Evolutionary conservation across 345 rosid species (phyloP), one percentile per base, ranked within the genome.

Genomic region (Eucalyptus polyanthemos): DNA sequence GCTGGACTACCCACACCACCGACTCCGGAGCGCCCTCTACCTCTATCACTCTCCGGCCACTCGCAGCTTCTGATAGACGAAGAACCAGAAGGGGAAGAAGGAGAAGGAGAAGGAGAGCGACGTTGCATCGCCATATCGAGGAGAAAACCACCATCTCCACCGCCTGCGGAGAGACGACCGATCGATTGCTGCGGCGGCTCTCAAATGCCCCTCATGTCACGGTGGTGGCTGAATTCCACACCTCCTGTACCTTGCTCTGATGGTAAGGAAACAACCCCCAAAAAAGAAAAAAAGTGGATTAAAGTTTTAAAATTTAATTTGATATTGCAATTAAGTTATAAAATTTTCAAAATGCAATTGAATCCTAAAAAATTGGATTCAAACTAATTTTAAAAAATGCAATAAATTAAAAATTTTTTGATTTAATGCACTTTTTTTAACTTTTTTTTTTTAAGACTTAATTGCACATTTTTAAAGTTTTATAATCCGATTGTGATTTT

Each of bases 1-100:
- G 94, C 93, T 98, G 99, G 91, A 98, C 99, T 58, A 93, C 94
- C 99, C 98, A 97, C 47, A 95, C 90, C 92, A 96, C 94, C 15
- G 95, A 93, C 86, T 95, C 98, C 65, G 97, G 96, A 22, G 95
- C 97, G 65, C 88, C 94, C 90, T 91, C 88, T 37, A 94, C 95
- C 86, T 95, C 92, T 25, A 96, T 92, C 86, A 96, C 95, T 87
- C 93, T 92, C 87, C 90, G 44, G 29, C 13, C 65, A 40, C 15
- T 58, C 80, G 72, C 49, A 40, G 83, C 29, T 76, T 40, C 83
- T 7, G 83, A 40, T 11, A 11, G 83, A 21, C 24, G 83, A 76
- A 76, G 47, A 76, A 1, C 29, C 13, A 76, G 29, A 21, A 11
- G 83, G 11, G 29, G 62, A n/a, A n/a, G n/a, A n/a, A n/a, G n/a